These are phyloP conservation scores for Monosporascus sp. DNA, from an alignment of 2,329 filamentous ascomycete genomes.

Conservation along the genomic window DNA sequence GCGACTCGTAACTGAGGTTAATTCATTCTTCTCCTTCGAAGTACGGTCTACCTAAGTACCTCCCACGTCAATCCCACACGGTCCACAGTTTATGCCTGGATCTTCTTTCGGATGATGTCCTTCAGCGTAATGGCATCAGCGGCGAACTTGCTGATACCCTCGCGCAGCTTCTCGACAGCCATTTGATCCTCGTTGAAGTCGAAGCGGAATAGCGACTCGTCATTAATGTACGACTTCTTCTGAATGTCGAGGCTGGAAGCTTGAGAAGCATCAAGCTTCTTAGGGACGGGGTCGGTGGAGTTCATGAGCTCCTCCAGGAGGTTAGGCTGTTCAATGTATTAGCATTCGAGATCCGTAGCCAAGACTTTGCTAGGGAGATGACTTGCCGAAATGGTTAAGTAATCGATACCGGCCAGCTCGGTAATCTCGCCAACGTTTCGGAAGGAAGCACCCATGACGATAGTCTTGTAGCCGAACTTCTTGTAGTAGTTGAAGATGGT, in stretches of 20 bases:
- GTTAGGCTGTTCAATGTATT: slow-evolving; percentile 56
- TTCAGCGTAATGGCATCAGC: slow-evolving; percentile 93
- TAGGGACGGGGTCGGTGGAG: slow-evolving; percentile 72
- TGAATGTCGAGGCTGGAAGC: slow-evolving; percentile 67
- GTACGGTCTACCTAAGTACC: too few species aligned
- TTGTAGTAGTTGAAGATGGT: slow-evolving; percentile 99
- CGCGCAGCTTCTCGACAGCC: slow-evolving; percentile 97
- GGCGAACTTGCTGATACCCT: slow-evolving; percentile 99
- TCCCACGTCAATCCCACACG: too few species aligned
- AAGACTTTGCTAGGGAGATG: neutral
- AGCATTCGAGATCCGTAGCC: neutral
- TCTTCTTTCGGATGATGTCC: slow-evolving; percentile 84
- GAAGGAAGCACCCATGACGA: slow-evolving; percentile 99
- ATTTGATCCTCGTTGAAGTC: slow-evolving; percentile 99
- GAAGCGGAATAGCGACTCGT: slow-evolving; percentile 92
- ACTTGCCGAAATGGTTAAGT: slow-evolving; percentile 92
- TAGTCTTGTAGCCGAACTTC: slow-evolving; percentile 98
- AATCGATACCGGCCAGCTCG: slow-evolving; percentile 96
- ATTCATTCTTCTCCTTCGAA: too few species aligned
- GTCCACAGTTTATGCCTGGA: slow-evolving; percentile 39
- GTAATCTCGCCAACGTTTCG: slow-evolving; percentile 94
- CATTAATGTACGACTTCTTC: slow-evolving; percentile 86
- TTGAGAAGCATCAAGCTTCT: slow-evolving; percentile 77
- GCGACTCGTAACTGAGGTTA: too few species aligned
- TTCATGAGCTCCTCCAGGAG: slow-evolving; percentile 92